A percentile compares a stretch with the other conserved stretches of the same genome.
These are phyloP conservation scores for Lecanicillium sp. DNA, from an alignment of 2,329 filamentous ascomycete genomes.

Conservation along the genomic window DNA sequence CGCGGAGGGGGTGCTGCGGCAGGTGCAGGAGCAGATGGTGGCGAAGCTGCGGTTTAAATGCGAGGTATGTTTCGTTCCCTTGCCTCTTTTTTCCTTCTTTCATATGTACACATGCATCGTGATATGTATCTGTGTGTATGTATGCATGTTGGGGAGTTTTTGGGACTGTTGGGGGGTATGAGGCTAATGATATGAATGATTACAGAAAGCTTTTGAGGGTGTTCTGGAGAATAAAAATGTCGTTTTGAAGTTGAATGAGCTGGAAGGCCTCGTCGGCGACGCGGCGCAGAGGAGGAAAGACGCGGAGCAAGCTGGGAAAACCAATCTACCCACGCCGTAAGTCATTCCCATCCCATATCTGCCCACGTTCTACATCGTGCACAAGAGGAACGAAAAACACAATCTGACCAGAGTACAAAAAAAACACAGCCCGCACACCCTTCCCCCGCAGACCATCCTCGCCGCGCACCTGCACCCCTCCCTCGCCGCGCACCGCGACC, in stretches of 20 bases:
- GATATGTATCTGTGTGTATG: too few species aligned
- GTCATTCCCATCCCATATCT: conserved; percentile 17
- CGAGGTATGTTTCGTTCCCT: conserved; percentile 38
- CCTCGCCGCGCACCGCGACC: conserved; percentile 46
- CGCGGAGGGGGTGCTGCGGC: conserved; percentile 44
- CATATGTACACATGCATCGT: not conserved
- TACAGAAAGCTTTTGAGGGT: conserved; percentile 49
- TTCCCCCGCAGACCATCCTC: conserved; percentile 47
- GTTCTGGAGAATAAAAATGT: conserved; percentile 48
- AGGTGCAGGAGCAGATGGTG: conserved; percentile 54
- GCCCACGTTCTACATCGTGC: not conserved
- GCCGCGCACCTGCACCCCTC: conserved; percentile 50
- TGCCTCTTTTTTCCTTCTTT: not conserved
- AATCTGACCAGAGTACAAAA: not conserved
- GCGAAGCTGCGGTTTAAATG: conserved; percentile 49
- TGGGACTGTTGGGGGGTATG: too few species aligned
- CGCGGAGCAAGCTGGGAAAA: conserved; percentile 17
- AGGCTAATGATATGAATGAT: not conserved
- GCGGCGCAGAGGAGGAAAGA: conserved; percentile 36
- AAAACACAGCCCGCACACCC: conserved; percentile 44
- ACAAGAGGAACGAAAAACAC: conserved; percentile 13
- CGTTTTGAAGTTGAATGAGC: conserved; percentile 51
- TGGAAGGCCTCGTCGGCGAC: conserved; percentile 49
- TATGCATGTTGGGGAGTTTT: too few species aligned
- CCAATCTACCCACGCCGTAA: conserved; percentile 39